These are phyloP conservation scores for Bothriochloa decipiens DNA, from an alignment of 176 grass and related monocot genomes.

Conservation along the genomic window DNA sequence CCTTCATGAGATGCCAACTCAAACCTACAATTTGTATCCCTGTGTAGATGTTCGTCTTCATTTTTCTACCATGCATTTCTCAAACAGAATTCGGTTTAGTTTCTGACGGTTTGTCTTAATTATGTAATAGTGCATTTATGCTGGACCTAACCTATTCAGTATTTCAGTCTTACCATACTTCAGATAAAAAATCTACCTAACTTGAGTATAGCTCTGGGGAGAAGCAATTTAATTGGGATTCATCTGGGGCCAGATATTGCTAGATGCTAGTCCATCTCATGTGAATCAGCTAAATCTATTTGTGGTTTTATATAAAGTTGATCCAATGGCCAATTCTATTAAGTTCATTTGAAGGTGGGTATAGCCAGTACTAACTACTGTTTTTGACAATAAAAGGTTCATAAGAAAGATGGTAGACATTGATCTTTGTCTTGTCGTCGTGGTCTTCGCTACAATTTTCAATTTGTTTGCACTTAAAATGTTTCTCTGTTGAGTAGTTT, in stretches of 20 bases:
- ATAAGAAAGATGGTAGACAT: too few relatives aligned
- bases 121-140: not conserved
- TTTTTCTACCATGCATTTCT: not conserved
- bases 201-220: not conserved
- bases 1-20: not conserved
- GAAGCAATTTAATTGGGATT: not conserved
- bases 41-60: not conserved
- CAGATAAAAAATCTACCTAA: not conserved
- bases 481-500: not conserved
- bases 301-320: not conserved
- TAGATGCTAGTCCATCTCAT: not conserved
- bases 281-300: not conserved
- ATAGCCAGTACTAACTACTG: not conserved
- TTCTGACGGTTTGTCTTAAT: not conserved
- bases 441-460: not conserved
- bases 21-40: not conserved
- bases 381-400: not conserved
- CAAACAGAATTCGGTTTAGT: not conserved
- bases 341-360: not conserved
- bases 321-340: not conserved
- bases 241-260: not conserved
- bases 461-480: not conserved
- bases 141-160: not conserved
- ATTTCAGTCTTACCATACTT: not conserved
- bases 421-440: not conserved